These are phyloP conservation scores for Hypoxylon sp. DNA, from an alignment of 2,329 filamentous ascomycete species.

Conservation along the genomic window DNA sequence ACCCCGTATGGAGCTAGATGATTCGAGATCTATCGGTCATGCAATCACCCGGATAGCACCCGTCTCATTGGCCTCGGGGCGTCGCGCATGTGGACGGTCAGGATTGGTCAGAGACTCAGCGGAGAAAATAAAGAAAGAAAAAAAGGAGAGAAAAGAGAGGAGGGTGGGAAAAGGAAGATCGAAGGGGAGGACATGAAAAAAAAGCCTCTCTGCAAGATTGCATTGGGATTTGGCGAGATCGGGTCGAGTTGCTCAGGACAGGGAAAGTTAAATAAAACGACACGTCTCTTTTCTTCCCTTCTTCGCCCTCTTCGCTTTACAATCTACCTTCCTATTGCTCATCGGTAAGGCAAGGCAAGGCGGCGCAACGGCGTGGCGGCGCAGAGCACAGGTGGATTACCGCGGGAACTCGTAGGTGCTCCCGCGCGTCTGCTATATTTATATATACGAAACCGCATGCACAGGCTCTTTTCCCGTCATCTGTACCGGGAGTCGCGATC, in stretches of 20 bases:
- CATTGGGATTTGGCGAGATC: constrained; percentile 36
- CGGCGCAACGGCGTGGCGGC: not conserved
- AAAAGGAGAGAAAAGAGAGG: not conserved
- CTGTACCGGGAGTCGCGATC: not conserved
- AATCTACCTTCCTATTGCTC: not conserved
- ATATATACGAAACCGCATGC: not conserved
- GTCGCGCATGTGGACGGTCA: constrained; percentile 29
- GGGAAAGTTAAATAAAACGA: constrained; percentile 38
- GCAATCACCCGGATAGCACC: constrained; percentile 29
- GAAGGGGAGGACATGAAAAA: constrained; percentile 5
- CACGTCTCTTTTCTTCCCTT: constrained; percentile 27
- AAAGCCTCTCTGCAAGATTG: constrained; percentile 34
- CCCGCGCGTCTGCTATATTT: not conserved
- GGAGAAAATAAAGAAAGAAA: constrained; percentile 15
- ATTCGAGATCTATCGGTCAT: constrained; percentile 34
- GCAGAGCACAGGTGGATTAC: not conserved
- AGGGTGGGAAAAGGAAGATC: not conserved
- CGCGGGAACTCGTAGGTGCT: not conserved
- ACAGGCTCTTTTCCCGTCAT: not conserved
- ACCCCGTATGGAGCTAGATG: constrained; percentile 14
- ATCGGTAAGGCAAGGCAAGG: too few relatives aligned
- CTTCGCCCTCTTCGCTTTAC: too few relatives aligned
- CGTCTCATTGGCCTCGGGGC: constrained; percentile 28
- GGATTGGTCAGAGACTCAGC: constrained; percentile 34
- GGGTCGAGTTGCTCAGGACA: constrained; percentile 36